Conservation (phyloP, 2,329 filamentous ascomycete genomes). For the Aspergillus ibericus region DNA sequence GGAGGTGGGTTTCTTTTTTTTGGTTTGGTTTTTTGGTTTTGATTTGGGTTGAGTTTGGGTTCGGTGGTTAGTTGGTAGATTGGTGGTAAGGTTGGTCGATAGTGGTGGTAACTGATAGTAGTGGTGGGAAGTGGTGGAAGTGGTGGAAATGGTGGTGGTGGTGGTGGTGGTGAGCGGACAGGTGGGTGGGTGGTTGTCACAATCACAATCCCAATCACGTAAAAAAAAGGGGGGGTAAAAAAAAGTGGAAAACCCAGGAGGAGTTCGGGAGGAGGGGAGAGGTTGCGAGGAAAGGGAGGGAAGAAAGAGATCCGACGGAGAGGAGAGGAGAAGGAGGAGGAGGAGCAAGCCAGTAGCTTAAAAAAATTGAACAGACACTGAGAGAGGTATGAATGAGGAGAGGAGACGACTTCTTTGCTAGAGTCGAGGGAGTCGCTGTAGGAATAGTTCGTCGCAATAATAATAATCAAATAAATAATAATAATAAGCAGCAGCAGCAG, state of each 20-base stretch:
- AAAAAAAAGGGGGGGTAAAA: conserved; percentile 1
- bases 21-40: neutral
- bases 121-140: neutral
- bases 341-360: conserved; percentile 1
- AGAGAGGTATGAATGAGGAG: neutral
- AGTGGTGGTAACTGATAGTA: neutral
- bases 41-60: neutral
- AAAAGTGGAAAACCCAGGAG: neutral
- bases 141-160: neutral
- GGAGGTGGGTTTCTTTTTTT: neutral
- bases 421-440: conserved; percentile 5
- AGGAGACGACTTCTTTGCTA: neutral
- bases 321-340: conserved; percentile 9
- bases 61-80: neutral
- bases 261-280: neutral
- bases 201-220: neutral
- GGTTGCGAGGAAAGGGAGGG: conserved; percentile 6
- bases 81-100: neutral
- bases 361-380: neutral
- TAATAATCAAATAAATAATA: conserved; percentile 4
- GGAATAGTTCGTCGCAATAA: conserved; percentile 11
- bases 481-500: neutral
- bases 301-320: conserved; percentile 9
- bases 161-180: neutral
- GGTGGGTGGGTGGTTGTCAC: neutral